phyloP scores from a whole-genome alignment of 2,329 filamentous ascomycete species.

The Rosellinia necatrix region DNA sequence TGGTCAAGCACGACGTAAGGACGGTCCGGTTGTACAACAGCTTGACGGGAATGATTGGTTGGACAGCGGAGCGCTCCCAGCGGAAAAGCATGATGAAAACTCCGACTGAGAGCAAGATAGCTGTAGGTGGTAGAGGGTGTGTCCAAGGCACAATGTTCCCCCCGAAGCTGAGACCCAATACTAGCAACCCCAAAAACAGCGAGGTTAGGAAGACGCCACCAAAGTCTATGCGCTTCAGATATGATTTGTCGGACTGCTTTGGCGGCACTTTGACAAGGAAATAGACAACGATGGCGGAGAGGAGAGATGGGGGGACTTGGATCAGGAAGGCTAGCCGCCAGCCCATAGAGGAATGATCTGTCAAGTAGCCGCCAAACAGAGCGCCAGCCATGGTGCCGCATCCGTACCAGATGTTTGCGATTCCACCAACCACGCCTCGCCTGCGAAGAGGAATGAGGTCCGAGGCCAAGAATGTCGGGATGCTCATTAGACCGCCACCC shows the following conservation, averaged over 20 bases:
- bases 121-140: slow-evolving; percentile 5
- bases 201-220: slow-evolving; percentile 14
- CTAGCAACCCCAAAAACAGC: background rate
- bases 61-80: slow-evolving; percentile 7
- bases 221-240: slow-evolving; percentile 20
- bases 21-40: slow-evolving; percentile 11
- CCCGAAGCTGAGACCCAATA: slow-evolving; percentile 15
- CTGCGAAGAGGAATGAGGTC: slow-evolving; percentile 16
- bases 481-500: slow-evolving; percentile 16
- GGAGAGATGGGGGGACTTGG: slow-evolving; percentile 9
- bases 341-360: slow-evolving; percentile 10
- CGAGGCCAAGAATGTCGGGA: slow-evolving; percentile 15
- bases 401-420: slow-evolving; percentile 17
- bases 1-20: slow-evolving; percentile 5
- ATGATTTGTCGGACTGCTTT: slow-evolving; percentile 15
- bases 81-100: slow-evolving; percentile 2
- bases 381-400: slow-evolving; percentile 13
- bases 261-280: slow-evolving; percentile 15
- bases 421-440: slow-evolving; percentile 10
- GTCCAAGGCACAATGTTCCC: slow-evolving; percentile 15
- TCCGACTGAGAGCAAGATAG: slow-evolving; percentile 10
- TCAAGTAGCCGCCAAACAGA: slow-evolving; percentile 7
- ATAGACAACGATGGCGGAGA: slow-evolving; percentile 13
- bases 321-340: slow-evolving; percentile 16
- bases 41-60: slow-evolving; percentile 16